phyloP scores from a whole-genome alignment of 1,139 yeast genomes.

The Diutina neorugosa region DNA sequence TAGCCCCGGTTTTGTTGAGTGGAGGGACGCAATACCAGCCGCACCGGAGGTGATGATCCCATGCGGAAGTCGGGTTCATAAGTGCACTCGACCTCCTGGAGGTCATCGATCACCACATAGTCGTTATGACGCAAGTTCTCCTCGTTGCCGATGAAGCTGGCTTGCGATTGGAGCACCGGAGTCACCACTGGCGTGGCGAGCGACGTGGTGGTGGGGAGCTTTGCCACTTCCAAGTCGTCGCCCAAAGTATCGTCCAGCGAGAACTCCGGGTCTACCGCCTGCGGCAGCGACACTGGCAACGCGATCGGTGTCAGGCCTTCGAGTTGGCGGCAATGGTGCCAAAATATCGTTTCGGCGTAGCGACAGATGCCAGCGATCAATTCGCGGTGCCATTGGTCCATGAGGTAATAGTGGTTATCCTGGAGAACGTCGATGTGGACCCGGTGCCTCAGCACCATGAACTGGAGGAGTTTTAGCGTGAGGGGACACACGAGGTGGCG shows the following conservation, averaged over 20 bases:
- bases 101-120: neutral
- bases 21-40: neutral
- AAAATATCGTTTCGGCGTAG: neutral
- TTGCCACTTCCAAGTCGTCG: neutral
- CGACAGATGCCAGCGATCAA: neutral
- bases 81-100: constrained; percentile 2
- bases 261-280: neutral
- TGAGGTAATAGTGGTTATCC: constrained; percentile 1
- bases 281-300: neutral
- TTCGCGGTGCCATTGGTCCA: constrained; percentile 1
- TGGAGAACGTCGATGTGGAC: neutral
- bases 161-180: neutral
- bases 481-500: neutral
- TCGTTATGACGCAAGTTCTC: constrained; percentile 1
- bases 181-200: neutral
- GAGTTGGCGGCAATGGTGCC: neutral
- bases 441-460: neutral
- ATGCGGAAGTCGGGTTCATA: neutral
- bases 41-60: neutral
- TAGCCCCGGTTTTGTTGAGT: neutral
- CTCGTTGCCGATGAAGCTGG: neutral
- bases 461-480: neutral
- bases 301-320: neutral
- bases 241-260: neutral
- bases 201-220: neutral